These are phyloP conservation scores for Pseudoperonospora humuli DNA, from an alignment of 352 stramenopile species.

Conservation along the genomic window DNA sequence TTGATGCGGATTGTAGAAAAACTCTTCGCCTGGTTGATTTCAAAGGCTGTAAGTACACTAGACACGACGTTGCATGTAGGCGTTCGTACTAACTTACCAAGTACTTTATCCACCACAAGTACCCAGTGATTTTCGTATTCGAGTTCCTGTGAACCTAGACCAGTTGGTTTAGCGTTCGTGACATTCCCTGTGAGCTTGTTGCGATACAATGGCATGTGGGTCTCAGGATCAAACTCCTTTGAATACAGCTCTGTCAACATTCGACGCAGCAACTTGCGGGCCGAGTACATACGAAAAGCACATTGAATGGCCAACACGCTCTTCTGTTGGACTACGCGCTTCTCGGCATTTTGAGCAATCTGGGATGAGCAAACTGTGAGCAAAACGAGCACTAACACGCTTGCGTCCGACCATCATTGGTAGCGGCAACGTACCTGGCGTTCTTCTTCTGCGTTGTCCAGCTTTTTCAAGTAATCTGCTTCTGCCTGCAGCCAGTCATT, in stretches of 20 bases:
- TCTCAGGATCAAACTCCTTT: constrained; percentile 48
- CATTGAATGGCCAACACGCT: constrained; percentile 44
- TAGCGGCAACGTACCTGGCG: too few species aligned
- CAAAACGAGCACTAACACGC: too few species aligned
- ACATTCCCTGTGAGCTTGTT: constrained; percentile 37
- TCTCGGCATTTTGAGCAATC: constrained; percentile 33
- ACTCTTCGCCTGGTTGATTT: constrained; percentile 33
- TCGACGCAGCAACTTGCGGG: constrained; percentile 36
- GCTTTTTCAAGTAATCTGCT: too few species aligned
- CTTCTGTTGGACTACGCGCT: constrained; percentile 27
- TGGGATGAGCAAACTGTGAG: too few species aligned
- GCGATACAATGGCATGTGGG: constrained; percentile 36
- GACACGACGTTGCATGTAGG: background rate
- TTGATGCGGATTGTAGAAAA: constrained; percentile 56
- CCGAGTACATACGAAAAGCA: constrained; percentile 48
- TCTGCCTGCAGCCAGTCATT: too few species aligned
- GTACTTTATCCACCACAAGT: constrained; percentile 35
- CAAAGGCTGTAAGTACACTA: constrained; percentile 9
- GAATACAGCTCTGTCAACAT: constrained; percentile 43
- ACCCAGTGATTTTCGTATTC: constrained; percentile 58
- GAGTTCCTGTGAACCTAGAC: constrained; percentile 43
- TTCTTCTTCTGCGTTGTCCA: too few species aligned
- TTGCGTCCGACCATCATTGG: too few species aligned
- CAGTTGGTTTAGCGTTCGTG: constrained; percentile 41
- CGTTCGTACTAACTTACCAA: constrained; percentile 23